Conservation (phyloP, 371 early-diverging fungal genomes). For the Dichotomocladium elegans region DNA sequence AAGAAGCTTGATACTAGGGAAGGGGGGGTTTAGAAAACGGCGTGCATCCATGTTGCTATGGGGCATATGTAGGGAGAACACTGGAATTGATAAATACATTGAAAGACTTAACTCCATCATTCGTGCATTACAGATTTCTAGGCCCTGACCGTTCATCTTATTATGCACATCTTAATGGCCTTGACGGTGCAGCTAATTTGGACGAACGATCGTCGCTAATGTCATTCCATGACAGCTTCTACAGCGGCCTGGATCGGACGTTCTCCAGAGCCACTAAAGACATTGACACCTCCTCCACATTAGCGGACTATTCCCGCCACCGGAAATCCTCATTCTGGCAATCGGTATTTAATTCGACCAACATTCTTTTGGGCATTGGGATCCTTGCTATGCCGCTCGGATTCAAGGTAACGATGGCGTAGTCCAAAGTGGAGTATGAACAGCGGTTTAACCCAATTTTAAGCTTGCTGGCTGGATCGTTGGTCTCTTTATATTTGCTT, state of each 20-base stretch:
- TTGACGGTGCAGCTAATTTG: neutral
- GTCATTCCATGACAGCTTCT: conserved; percentile 10
- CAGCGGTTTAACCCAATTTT: neutral
- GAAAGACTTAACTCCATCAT: too few species aligned
- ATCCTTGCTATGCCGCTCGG: conserved; percentile 36
- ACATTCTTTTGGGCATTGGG: conserved; percentile 51
- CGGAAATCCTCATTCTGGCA: conserved; percentile 25
- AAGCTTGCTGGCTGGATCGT: conserved; percentile 51
- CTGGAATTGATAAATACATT: too few species aligned
- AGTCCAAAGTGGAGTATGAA: neutral
- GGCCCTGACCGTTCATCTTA: conserved; percentile 1
- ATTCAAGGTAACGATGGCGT: conserved; percentile 33
- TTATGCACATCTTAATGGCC: conserved; percentile 1
- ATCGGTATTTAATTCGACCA: conserved; percentile 48
- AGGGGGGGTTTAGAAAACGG: too few species aligned
- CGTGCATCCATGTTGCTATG: too few species aligned
- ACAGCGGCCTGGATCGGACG: conserved; percentile 18
- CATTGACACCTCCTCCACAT: conserved; percentile 2
- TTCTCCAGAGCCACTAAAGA: conserved; percentile 3
- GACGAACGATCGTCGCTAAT: conserved; percentile 6
- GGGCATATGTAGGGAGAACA: too few species aligned
- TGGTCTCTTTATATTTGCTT: conserved; percentile 48
- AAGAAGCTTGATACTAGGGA: too few species aligned
- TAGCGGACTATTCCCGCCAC: neutral
- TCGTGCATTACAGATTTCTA: too few species aligned